phyloP scores from a whole-genome alignment of 371 early-diverging fungal genomes.

The Rhizopus sp. region DNA sequence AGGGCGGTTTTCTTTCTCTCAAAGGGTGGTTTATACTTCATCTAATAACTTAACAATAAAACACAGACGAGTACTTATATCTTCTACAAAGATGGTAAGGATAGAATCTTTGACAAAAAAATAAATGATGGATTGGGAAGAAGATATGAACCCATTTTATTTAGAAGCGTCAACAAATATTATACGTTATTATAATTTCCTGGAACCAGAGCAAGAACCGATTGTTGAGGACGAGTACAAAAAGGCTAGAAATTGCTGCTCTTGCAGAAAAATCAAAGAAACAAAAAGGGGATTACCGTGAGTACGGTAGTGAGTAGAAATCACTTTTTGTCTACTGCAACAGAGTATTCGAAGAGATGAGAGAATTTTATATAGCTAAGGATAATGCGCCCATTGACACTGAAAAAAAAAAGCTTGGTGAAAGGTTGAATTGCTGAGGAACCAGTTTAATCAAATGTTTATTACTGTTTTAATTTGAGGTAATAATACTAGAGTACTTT shows the following conservation, averaged over 20 bases:
- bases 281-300: slow-evolving; percentile 3
- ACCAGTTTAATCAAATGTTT: too few species aligned
- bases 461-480: too few species aligned
- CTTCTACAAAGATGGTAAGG: slow-evolving; percentile 2
- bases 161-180: slow-evolving; percentile 4
- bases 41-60: slow-evolving; percentile 6
- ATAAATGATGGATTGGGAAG: slow-evolving; percentile 7
- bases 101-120: slow-evolving; percentile 6
- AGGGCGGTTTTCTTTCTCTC: neutral
- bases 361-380: neutral
- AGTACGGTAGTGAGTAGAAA: neutral
- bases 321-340: slow-evolving; percentile 8
- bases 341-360: slow-evolving; percentile 7
- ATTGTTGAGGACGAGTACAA: slow-evolving; percentile 1
- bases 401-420: too few species aligned
- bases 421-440: too few species aligned
- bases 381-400: slow-evolving; percentile 4
- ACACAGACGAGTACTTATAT: slow-evolving; percentile 5
- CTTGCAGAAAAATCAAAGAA: slow-evolving; percentile 6
- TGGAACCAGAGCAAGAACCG: slow-evolving; percentile 4
- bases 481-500: neutral
- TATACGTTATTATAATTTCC: slow-evolving; percentile 5
- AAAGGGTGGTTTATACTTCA: neutral
- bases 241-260: slow-evolving; percentile 2
- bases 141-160: slow-evolving; percentile 6